A percentile compares a stretch with the other conserved stretches of the same genome.
These are phyloP conservation scores for Agarophyton chilense DNA, from an alignment of 23 red algal species.

Conservation along the genomic window DNA sequence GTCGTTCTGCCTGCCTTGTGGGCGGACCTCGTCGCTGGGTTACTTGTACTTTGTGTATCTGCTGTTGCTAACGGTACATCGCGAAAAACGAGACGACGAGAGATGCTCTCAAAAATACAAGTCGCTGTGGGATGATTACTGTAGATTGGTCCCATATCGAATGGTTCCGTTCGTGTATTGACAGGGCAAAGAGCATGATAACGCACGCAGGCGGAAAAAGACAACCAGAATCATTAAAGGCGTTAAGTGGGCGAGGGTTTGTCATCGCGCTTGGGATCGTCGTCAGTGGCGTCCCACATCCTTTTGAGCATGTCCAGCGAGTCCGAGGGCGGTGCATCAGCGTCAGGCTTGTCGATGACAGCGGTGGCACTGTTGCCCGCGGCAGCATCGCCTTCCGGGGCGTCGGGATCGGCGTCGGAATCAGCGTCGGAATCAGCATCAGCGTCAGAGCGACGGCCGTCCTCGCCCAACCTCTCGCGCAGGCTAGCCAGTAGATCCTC, in stretches of 20 bases:
- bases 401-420: background rate
- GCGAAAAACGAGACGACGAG: constrained; percentile 87
- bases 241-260: constrained; percentile 6
- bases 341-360: background rate
- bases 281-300: constrained; percentile 70
- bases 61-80: constrained; percentile 87
- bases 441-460: constrained; percentile 17
- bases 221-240: background rate
- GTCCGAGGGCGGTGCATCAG: constrained; percentile 26
- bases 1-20: constrained; percentile 82
- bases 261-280: constrained; percentile 18
- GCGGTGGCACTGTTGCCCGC: background rate
- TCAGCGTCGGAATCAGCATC: too few relatives aligned
- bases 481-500: constrained; percentile 69
- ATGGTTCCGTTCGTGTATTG: constrained; percentile 83
- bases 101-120: constrained; percentile 88
- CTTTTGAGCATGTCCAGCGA: constrained; percentile 58
- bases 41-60: constrained; percentile 99
- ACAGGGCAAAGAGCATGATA: too few relatives aligned
- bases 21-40: constrained; percentile 21
- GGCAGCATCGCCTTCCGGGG: background rate
- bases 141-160: constrained; percentile 76
- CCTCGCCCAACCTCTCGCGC: constrained; percentile 54
- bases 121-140: constrained; percentile 90
- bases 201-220: too few relatives aligned